Evolutionary conservation across 371 early-diverging fungal genomes (phyloP).

Genomic region (Mucor ambiguus): DNA sequence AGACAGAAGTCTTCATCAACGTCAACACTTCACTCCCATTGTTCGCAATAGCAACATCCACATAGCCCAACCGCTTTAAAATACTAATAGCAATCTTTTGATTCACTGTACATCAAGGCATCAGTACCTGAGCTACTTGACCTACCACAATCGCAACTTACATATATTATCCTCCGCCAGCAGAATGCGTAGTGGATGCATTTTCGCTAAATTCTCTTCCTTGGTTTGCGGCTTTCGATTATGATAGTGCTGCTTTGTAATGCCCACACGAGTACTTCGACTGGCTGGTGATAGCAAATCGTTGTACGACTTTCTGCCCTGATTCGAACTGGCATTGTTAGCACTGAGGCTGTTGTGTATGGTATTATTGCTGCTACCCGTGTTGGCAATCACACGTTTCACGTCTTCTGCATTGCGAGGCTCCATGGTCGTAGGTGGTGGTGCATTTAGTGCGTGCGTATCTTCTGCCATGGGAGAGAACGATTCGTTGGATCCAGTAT

Average conservation of each 20-base stretch:
- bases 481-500: background rate
- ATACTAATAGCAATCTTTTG: slow-evolving; percentile 63
- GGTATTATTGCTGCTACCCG: background rate
- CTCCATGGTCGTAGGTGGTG: background rate
- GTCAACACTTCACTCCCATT: slow-evolving; percentile 59
- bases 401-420: background rate
- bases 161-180: slow-evolving; percentile 56
- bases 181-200: slow-evolving; percentile 44
- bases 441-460: slow-evolving; percentile 6
- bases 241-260: slow-evolving; percentile 33
- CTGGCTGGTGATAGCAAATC: slow-evolving; percentile 28
- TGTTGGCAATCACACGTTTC: background rate
- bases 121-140: background rate
- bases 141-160: slow-evolving; percentile 15
- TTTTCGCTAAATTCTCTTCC: slow-evolving; percentile 44
- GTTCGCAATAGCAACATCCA: slow-evolving; percentile 54
- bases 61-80: slow-evolving; percentile 56
- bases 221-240: slow-evolving; percentile 29
- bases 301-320: slow-evolving; percentile 17
- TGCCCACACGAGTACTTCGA: slow-evolving; percentile 23
- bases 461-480: slow-evolving; percentile 29
- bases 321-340: background rate
- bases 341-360: background rate
- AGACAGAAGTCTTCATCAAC: slow-evolving; percentile 39
- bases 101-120: slow-evolving; percentile 39